Evolutionary conservation across 2,329 filamentous ascomycete genomes (phyloP), one percentile per base, ranked within the genome.

Genomic region (Pyricularia pennisetigena): DNA sequence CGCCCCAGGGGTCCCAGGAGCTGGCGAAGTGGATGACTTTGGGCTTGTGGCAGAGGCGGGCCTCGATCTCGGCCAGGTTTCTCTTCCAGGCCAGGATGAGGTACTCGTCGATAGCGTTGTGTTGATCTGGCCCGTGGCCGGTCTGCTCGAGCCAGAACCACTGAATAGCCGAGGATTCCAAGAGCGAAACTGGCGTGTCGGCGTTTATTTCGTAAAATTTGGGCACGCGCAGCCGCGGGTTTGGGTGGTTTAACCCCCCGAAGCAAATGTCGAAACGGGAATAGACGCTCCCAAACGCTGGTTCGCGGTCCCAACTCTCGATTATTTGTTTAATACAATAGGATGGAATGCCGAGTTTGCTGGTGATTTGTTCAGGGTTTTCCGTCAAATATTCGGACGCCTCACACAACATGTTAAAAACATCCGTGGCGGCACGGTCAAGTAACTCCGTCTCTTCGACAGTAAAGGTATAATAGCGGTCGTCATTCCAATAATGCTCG

Each of bases 131-230:
- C 8, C 64, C 64, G 64, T 35, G 64, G 32, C 64, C 64, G 29
- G 64, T 65, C 64, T 65, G 64, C n/a, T 41, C 29, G n/a, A 65
- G 64, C 64, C 64, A 65, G 64, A 41, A 41, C 64, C 29, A 65
- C 32, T 65, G 64, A 14, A 65, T 26, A 8, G 28, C 9, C 29
- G 29, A 10, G 9, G 28, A 23, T 23, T 65, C 64, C 20, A 65
- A 41, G 3, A 65, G 64, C 5, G 29, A 24, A 14, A 32, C 35
- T 4, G 64, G 64, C 32, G 64, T 65, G n/a, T 65, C 64, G 28
- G 64, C 64, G 32, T 65, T 65, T 9, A 41, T 35, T 32, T 65
- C 64, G 32, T 65, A 65, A 23, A 65, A 65, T 14, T 41, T 32
- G 30, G 64, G 64, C 32, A 65, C 64, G n/a, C 64, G 64, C 1